A percentile compares a stretch with the other conserved stretches of the same genome.
Evolutionary conservation across 2,329 filamentous ascomycete species (phyloP).

Genomic region (Thielaviopsis cerberus): DNA sequence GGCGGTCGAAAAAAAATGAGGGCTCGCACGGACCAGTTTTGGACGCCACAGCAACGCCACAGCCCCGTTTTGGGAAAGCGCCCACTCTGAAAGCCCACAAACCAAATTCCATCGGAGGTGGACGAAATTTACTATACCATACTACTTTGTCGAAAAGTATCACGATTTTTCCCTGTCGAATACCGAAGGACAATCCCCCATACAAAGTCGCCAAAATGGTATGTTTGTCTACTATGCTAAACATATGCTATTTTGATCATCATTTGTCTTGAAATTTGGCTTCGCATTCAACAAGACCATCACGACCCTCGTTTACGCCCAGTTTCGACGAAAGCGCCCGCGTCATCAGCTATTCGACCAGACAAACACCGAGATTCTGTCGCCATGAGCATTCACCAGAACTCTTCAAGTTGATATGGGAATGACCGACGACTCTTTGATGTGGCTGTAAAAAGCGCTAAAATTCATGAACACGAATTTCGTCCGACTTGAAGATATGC

Average conservation of each 20-base stretch:
- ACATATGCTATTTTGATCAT: neutral
- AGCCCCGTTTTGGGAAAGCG: constrained; percentile 19
- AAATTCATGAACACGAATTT: constrained; percentile 1
- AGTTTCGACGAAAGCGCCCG: constrained; percentile 1
- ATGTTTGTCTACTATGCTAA: constrained; percentile 17
- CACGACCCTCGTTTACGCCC: neutral
- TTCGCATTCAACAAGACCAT: neutral
- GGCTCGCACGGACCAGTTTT: constrained; percentile 11
- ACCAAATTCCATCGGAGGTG: constrained; percentile 26
- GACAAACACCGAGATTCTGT: constrained; percentile 4
- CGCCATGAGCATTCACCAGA: neutral
- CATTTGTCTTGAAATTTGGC: neutral
- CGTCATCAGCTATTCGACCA: neutral
- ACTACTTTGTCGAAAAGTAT: constrained; percentile 14
- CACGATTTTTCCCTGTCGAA: constrained; percentile 24
- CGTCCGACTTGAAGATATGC: constrained; percentile 3
- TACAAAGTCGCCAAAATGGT: constrained; percentile 30
- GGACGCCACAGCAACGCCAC: constrained; percentile 14
- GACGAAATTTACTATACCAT: constrained; percentile 22
- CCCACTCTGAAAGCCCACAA: constrained; percentile 27
- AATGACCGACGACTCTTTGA: neutral
- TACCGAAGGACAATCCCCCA: constrained; percentile 25
- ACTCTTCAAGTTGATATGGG: neutral
- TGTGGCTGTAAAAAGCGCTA: neutral
- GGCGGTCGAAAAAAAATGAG: constrained; percentile 8